phyloP scores from a whole-genome alignment of 176 grass and related monocot genomes.

The Juncus inflexus region DNA sequence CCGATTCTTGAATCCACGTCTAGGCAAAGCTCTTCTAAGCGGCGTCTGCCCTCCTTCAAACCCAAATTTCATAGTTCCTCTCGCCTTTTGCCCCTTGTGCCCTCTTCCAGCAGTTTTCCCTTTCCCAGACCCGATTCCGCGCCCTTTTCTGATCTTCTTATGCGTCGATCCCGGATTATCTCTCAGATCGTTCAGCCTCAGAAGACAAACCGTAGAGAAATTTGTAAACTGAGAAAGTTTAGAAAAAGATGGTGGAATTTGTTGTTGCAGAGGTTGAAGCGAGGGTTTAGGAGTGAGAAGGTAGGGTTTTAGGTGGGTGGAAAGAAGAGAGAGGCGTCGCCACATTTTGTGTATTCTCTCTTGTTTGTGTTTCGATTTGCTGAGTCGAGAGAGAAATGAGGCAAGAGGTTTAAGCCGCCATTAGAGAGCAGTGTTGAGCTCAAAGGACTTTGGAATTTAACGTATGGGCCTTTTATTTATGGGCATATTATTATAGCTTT shows the following conservation, averaged over 20 bases:
- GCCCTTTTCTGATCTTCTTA: slow-evolving; percentile 91
- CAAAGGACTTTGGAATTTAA: not conserved
- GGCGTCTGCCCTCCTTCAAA: slow-evolving; percentile 92
- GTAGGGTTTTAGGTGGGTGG: slow-evolving; percentile 24
- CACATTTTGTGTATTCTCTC: slow-evolving; percentile 36
- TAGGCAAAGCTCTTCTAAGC: slow-evolving; percentile 56
- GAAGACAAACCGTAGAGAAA: slow-evolving; percentile 41
- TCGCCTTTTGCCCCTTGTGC: slow-evolving; percentile 90
- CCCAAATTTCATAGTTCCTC: slow-evolving; percentile 75
- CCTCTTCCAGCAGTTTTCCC: slow-evolving; percentile 88
- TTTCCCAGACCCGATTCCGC: slow-evolving; percentile 90
- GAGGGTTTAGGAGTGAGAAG: slow-evolving; percentile 16
- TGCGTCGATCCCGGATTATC: slow-evolving; percentile 64
- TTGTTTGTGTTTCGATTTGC: slow-evolving; percentile 6
- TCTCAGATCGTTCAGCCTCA: slow-evolving; percentile 75
- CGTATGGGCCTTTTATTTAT: not conserved
- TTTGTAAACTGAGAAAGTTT: not conserved
- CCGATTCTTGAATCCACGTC: slow-evolving; percentile 70
- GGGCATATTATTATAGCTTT: too few species aligned
- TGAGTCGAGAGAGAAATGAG: not conserved
- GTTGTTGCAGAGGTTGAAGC: not conserved
- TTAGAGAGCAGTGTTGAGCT: not conserved
- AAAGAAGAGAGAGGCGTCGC: slow-evolving; percentile 47
- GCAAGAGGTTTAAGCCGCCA: slow-evolving; percentile 22
- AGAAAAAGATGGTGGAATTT: slow-evolving; percentile 6